Evolutionary conservation across 345 rosid genomes (phyloP).

Genomic region (Linum tenue): DNA sequence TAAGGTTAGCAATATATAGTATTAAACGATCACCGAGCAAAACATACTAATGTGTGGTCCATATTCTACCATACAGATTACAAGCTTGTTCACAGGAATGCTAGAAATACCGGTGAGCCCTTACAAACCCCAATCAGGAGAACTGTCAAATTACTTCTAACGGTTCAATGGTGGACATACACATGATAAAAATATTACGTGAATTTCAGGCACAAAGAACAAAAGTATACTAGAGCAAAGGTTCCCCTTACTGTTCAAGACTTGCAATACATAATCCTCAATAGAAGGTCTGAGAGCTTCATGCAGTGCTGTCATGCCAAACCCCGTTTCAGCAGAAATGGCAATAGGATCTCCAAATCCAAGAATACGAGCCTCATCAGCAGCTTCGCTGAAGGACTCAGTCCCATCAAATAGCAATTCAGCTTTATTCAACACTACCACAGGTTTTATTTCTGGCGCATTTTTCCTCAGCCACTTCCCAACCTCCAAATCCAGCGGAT

Average conservation of each 20-base stretch:
- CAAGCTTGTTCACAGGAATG: not conserved
- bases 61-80: not conserved
- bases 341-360: constrained; percentile 93
- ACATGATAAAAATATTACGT: not conserved
- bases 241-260: constrained; percentile 41
- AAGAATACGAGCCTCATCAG: constrained; percentile 49
- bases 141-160: too few relatives aligned
- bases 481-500: constrained; percentile 88
- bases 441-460: constrained; percentile 62
- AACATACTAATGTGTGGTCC: not conserved
- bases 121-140: not conserved
- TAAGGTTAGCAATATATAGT: constrained; percentile 16
- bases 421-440: constrained; percentile 76
- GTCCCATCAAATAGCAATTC: constrained; percentile 59
- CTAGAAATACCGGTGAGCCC: not conserved
- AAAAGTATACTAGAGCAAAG: not conserved
- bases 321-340: constrained; percentile 92
- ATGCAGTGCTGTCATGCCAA: constrained; percentile 78
- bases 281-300: constrained; percentile 59
- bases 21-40: not conserved
- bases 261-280: constrained; percentile 50
- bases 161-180: not conserved
- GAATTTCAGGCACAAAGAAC: not conserved
- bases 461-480: constrained; percentile 86
- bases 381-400: constrained; percentile 50